Base-by-base conservation (phyloP, 2,329 filamentous ascomycete species). In the Colletotrichum tabaci region DNA sequence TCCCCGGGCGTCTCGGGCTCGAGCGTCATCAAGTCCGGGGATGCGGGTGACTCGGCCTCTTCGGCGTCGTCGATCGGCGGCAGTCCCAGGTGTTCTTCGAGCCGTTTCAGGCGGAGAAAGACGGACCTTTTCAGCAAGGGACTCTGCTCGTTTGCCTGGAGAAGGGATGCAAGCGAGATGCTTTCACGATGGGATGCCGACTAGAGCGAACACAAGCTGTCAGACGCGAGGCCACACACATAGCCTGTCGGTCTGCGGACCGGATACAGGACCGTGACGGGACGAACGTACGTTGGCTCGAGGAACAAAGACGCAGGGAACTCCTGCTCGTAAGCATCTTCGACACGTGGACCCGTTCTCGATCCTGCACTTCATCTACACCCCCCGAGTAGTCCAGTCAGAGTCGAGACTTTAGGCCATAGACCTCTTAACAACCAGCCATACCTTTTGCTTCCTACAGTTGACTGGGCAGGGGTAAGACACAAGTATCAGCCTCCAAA, bases 271-370 rank as follows among this genome's bases (percentile, higher is more conserved):
- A 55, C 7, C 38, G 47, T 12, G 60, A 64, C 18, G 68, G 53
- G n/a, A 52, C 10, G 60, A 23, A 71, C 80, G 67, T 75, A 82
- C 82, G 73, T 84, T 83, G 53, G 81, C 81, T 50, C 82, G 77
- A 13, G 82, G 82, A 42, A 82, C 81, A 67, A 83, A 83, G 15
- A 83, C 77, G 73, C 82, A 84, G 26, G 80, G 79, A 12, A 81
- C 76, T n/a, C 79, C 80, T 6, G 77, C 76, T 10, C 79, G 77
- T 21, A 77, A 67, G 66, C 80, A 82, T 68, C 80, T 76, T 21
- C 80, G 79, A 73, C 80, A 82, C 0, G 77, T 77, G 18, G 77
- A 75, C 30, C 79, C 78, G 8, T 76, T 74, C 18, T 82, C 80
- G 23, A 82, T 78, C 50, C 78, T 77, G 69, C 81, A 83, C 74